A percentile compares a stretch with the other conserved stretches of the same genome.
These are phyloP conservation scores for Polyporus tsugae DNA, from an alignment of 1,284 basidiomycete genomes.

Conservation along the genomic window DNA sequence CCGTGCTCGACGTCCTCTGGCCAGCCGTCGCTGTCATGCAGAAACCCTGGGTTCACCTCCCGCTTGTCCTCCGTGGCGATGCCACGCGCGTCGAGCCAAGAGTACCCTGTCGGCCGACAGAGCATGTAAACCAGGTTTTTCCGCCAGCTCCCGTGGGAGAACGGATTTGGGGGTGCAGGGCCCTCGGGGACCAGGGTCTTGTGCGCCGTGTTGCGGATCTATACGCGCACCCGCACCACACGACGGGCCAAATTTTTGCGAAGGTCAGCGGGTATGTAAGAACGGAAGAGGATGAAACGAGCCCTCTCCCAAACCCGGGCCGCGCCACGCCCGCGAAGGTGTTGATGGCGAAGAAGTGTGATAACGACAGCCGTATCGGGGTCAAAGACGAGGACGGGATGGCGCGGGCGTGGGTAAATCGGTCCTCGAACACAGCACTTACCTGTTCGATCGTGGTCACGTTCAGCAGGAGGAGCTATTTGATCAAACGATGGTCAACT, in stretches of 20 bases:
- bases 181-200: conserved; percentile 64
- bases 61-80: conserved; percentile 73
- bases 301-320: conserved; percentile 17
- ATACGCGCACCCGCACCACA: conserved; percentile 7
- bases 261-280: conserved; percentile 4
- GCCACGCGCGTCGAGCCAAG: conserved; percentile 68
- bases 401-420: conserved; percentile 19
- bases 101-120: conserved; percentile 74
- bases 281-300: conserved; percentile 18
- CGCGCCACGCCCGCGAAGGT: conserved; percentile 20
- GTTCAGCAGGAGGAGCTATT: conserved; percentile 81
- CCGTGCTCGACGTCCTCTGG: conserved; percentile 37
- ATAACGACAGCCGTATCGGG: conserved; percentile 20
- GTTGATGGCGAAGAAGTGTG: conserved; percentile 20
- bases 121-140: conserved; percentile 73
- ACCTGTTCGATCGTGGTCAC: conserved; percentile 95
- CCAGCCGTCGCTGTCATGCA: conserved; percentile 36
- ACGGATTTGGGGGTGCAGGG: conserved; percentile 76
- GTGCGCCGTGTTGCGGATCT: conserved; percentile 85
- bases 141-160: conserved; percentile 78
- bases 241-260: conserved; percentile 1
- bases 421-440: conserved; percentile 39
- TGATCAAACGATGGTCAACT: conserved; percentile 24
- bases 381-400: background rate
- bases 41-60: conserved; percentile 66